These are phyloP conservation scores for Debaryomycetaceae sp. DNA, from an alignment of 1,139 yeast genomes.

Conservation along the genomic window DNA sequence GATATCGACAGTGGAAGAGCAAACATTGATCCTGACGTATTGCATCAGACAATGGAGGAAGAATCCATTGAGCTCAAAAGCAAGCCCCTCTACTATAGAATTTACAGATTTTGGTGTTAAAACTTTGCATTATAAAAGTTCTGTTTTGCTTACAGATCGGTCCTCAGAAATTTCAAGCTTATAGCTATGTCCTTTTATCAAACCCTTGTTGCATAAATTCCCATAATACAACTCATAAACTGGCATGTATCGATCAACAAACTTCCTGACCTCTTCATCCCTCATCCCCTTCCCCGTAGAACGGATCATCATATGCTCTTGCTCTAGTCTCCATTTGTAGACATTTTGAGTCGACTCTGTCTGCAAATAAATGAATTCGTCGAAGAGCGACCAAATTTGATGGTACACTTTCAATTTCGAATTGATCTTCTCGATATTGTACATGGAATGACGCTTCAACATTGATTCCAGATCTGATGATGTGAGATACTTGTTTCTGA, in stretches of 20 bases:
- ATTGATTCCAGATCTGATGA: conserved; percentile 14
- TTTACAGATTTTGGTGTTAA: conserved; percentile 32
- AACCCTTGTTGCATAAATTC: conserved; percentile 30
- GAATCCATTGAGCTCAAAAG: conserved; percentile 31
- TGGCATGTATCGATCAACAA: conserved; percentile 86
- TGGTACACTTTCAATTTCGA: conserved; percentile 45
- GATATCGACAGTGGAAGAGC: conserved; percentile 43
- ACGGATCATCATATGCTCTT: conserved; percentile 66
- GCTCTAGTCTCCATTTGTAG: conserved; percentile 78
- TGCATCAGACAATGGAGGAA: conserved; percentile 40
- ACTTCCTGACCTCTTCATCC: conserved; percentile 59
- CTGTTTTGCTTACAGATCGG: conserved; percentile 8
- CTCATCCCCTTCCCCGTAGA: conserved; percentile 71
- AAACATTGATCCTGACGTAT: conserved; percentile 38
- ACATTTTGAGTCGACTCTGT: conserved; percentile 62
- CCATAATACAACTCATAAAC: conserved; percentile 69
- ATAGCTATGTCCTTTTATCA: conserved; percentile 14
- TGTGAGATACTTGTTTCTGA: conserved; percentile 19
- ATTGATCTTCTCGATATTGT: conserved; percentile 46
- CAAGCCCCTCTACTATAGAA: conserved; percentile 27
- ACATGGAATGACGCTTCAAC: conserved; percentile 21
- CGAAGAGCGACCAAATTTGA: conserved; percentile 55
- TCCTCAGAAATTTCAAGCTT: conserved; percentile 24
- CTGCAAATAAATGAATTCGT: conserved; percentile 55
- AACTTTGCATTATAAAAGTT: neutral